Base-by-base conservation (phyloP, 306 rosid genomes). In the Inga laurina region DNA sequence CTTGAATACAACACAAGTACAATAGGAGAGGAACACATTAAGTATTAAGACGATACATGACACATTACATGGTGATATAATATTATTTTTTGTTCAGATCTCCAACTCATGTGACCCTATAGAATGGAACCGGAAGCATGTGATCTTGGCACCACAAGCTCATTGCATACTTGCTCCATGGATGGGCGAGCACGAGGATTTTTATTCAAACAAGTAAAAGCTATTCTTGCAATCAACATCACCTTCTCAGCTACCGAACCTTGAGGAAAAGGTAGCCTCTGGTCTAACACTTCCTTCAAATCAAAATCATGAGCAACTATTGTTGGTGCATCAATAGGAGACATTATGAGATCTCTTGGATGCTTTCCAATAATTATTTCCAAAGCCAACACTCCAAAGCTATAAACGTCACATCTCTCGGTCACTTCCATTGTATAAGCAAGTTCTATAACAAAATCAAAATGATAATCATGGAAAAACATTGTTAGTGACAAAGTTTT, bases 361-460 rank as follows among this genome's bases (percentile, higher is more conserved):
- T 81, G 85, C 11, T 71, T 70, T 62, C 85, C 88, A 82, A 85
- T 76, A 0, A 85, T 39, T 44, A 85, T 85, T 72, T 85, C 88
- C 85, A 85, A 51, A 51, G n/a, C n/a, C n/a, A 51, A 18, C 57
- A 51, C n/a, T 16, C 57, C n/a, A 51, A 51, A 51, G 9, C n/a
- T 71, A 43, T 54, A 80, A 0, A 80, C 71, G 3, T 71, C 83
- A 41, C 56, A 71, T 43, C 37, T 70, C 56, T 80, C 77, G 3
- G 44, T 22, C 57, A 80, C 77, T 70, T 70, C 32, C 83, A 54
- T 69, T 11, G 54, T 79, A 16, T 79, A 71, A 45, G 68, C 82
- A 49, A 79, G 68, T 45, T 79, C 82, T 79, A 18, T 22, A 48
- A 21, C 15, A 8, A 65, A 79, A 46, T 44, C 14, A 46, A 30